Evolutionary conservation across 345 rosid genomes (phyloP).

Genomic region (Sonneratia alba): DNA sequence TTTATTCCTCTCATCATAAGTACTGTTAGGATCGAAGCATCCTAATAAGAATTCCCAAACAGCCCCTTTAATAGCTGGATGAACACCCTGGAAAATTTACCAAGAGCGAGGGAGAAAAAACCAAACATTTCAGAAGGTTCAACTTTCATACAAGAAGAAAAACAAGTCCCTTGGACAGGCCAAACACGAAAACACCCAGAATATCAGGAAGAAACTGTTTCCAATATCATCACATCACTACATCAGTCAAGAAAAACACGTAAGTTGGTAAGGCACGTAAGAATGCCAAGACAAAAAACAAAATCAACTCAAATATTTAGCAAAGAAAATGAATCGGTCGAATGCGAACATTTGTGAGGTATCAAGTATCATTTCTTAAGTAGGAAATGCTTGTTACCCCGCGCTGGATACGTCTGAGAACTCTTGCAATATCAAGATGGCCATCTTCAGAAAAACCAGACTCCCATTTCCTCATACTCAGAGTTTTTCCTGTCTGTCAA

Average conservation of each 20-base stretch:
- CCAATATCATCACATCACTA: background rate
- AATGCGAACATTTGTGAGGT: background rate
- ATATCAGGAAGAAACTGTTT: background rate
- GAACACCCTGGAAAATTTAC: slow-evolving; percentile 55
- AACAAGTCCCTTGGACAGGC: background rate
- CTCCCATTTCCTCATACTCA: slow-evolving; percentile 87
- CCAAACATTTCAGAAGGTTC: background rate
- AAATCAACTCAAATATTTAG: background rate
- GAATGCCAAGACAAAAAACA: background rate
- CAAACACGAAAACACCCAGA: background rate
- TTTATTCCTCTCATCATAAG: slow-evolving; percentile 55
- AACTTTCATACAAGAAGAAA: background rate
- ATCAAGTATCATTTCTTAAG: background rate
- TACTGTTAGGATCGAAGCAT: slow-evolving; percentile 89
- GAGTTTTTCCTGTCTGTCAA: slow-evolving; percentile 76
- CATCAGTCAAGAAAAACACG: background rate
- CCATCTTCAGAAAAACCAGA: slow-evolving; percentile 80
- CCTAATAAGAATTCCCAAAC: slow-evolving; percentile 97
- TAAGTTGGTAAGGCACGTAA: background rate
- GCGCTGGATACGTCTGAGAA: slow-evolving; percentile 79
- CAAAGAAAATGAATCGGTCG: background rate
- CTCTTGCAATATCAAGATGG: slow-evolving; percentile 72
- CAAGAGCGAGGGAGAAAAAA: background rate
- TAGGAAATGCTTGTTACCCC: slow-evolving; percentile 38
- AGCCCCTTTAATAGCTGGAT: slow-evolving; percentile 80